Evolutionary conservation across 2,329 filamentous ascomycete genomes (phyloP).

Genomic region (Chalaropsis ovoidea): DNA sequence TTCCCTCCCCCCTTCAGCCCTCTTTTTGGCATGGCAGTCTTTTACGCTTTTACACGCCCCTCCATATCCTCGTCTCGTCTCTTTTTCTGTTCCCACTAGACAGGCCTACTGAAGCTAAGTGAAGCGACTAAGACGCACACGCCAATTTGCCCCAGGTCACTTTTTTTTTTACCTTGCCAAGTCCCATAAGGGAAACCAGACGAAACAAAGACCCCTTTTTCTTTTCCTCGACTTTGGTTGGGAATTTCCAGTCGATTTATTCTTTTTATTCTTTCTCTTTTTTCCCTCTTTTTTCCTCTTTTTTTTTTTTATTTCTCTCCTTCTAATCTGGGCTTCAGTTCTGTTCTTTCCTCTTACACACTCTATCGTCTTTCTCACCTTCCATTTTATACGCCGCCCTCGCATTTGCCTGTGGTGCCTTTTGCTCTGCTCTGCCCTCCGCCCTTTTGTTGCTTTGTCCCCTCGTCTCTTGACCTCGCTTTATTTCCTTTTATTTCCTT

Average conservation of each 20-base stretch:
- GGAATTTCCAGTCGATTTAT: no score
- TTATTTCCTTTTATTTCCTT: slow-evolving; percentile 2
- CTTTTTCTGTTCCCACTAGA: no score
- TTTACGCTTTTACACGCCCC: no score
- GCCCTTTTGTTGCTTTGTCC: background rate
- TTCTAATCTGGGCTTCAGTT: slow-evolving; percentile 9
- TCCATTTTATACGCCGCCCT: background rate
- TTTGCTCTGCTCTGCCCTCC: background rate
- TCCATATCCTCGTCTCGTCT: no score
- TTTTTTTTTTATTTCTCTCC: background rate
- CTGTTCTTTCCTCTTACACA: background rate
- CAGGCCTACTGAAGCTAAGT: background rate
- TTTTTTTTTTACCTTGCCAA: slow-evolving; percentile 1
- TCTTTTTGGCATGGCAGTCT: no score
- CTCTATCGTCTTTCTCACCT: background rate
- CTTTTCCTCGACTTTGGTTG: no score
- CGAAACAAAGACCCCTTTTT: slow-evolving; percentile 11
- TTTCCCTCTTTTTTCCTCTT: background rate
- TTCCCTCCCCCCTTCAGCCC: background rate
- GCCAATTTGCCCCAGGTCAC: slow-evolving; percentile 5
- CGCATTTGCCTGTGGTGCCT: background rate
- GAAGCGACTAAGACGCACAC: background rate
- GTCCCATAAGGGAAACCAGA: slow-evolving; percentile 14
- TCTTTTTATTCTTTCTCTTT: background rate
- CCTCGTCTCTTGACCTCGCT: slow-evolving; percentile 7